Evolutionary conservation across 1,284 basidiomycete species (phyloP).

Genomic region (Cutaneotrichosporon spelunceum): DNA sequence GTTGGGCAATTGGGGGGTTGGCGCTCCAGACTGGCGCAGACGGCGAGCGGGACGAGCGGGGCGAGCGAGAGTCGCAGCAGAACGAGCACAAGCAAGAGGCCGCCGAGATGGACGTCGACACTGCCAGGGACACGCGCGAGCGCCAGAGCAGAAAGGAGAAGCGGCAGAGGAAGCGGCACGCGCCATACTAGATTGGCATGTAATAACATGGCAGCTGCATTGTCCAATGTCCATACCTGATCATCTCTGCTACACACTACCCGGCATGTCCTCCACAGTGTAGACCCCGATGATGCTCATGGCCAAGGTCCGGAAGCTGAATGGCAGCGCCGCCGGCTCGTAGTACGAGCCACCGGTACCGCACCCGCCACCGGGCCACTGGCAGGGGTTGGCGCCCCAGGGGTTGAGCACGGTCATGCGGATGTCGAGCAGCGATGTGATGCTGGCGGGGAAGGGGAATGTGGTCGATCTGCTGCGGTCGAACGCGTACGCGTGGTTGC

Average conservation of each 20-base stretch:
- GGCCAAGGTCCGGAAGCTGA: conserved; percentile 19
- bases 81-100: no score
- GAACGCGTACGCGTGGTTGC: conserved; percentile 23
- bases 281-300: conserved; percentile 17
- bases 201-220: not conserved
- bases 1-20: conserved; percentile 44
- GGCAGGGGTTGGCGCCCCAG: conserved; percentile 25
- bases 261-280: conserved; percentile 20
- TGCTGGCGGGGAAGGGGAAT: conserved; percentile 9
- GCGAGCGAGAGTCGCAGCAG: no score
- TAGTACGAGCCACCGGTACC: conserved; percentile 10
- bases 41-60: conserved; percentile 32
- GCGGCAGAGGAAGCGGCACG: conserved; percentile 20
- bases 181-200: conserved; percentile 18
- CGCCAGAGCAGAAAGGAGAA: conserved; percentile 7
- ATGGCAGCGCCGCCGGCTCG: conserved; percentile 14
- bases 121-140: conserved; percentile 14
- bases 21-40: conserved; percentile 39
- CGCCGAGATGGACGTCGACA: conserved; percentile 41
- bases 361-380: conserved; percentile 14
- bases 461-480: conserved; percentile 11
- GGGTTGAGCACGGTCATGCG: conserved; percentile 20
- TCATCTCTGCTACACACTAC: not conserved
- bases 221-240: not conserved
- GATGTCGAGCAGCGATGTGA: not conserved